These are phyloP conservation scores for Linnemannia zychae DNA, from an alignment of 192 early-diverging fungal genomes.

Conservation along the genomic window DNA sequence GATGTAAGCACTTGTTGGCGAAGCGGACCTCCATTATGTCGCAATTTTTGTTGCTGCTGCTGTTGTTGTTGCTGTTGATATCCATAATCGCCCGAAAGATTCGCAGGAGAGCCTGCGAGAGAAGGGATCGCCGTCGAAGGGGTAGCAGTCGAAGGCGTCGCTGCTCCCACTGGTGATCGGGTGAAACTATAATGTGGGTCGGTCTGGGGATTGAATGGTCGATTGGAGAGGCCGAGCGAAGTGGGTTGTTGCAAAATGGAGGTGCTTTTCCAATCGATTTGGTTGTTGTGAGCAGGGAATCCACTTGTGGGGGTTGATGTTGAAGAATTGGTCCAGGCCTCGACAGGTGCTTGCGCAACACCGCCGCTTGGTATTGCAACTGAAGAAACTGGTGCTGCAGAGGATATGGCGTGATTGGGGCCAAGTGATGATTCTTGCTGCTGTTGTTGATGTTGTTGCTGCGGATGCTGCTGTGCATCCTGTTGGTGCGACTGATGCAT, in stretches of 20 bases:
- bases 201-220: background rate
- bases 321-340: background rate
- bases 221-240: background rate
- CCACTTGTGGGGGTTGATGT: background rate
- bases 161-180: background rate
- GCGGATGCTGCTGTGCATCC: background rate
- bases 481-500: background rate
- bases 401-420: conserved; percentile 20
- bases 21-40: background rate
- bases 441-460: background rate
- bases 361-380: conserved; percentile 12
- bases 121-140: conserved; percentile 1
- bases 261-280: conserved; percentile 21
- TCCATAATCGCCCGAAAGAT: background rate
- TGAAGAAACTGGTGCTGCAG: conserved; percentile 23
- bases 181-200: conserved; percentile 1
- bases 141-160: background rate
- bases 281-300: conserved; percentile 3
- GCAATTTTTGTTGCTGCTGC: conserved; percentile 1
- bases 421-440: background rate
- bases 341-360: background rate
- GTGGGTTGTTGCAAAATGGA: background rate
- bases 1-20: background rate
- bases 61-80: background rate
- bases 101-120: background rate